Evolutionary conservation across 257 asterid genomes (phyloP).

Genomic region (Solanum appendiculatum): DNA sequence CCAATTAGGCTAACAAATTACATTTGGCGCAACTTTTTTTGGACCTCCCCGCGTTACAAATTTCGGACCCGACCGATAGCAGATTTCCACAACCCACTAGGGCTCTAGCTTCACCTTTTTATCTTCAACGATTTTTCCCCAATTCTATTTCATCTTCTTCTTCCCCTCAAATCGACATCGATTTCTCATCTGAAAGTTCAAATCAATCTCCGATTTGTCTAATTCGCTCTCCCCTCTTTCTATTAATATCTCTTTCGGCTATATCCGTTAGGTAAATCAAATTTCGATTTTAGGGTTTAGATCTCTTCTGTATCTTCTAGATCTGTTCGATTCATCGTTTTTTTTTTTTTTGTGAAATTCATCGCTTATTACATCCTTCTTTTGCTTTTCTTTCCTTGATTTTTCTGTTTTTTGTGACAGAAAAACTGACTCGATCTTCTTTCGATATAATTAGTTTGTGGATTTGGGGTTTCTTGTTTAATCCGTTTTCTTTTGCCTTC

Average conservation of each 20-base stretch:
- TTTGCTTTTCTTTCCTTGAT: background rate
- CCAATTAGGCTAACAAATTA: background rate
- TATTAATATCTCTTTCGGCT: background rate
- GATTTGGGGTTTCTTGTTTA: background rate
- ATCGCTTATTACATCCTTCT: background rate
- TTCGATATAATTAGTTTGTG: background rate
- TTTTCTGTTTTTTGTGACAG: background rate
- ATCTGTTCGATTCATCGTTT: constrained; percentile 1
- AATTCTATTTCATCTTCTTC: background rate
- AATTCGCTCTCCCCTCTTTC: constrained; percentile 5
- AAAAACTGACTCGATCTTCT: background rate
- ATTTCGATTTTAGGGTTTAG: constrained; percentile 15
- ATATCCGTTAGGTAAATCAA: background rate
- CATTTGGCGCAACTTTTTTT: background rate
- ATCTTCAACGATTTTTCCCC: background rate
- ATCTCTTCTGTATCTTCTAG: background rate
- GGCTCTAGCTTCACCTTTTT: constrained; percentile 5
- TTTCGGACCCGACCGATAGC: constrained; percentile 7
- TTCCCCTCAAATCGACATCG: constrained; percentile 1
- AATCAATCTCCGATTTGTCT: constrained; percentile 2
- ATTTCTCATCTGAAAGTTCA: background rate
- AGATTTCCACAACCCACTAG: background rate
- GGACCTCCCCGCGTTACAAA: background rate
- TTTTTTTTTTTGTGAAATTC: background rate
- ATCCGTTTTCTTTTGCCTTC: background rate